phyloP scores from a whole-genome alignment of 805 yeast species.

The Candida dajiaensis region DNA sequence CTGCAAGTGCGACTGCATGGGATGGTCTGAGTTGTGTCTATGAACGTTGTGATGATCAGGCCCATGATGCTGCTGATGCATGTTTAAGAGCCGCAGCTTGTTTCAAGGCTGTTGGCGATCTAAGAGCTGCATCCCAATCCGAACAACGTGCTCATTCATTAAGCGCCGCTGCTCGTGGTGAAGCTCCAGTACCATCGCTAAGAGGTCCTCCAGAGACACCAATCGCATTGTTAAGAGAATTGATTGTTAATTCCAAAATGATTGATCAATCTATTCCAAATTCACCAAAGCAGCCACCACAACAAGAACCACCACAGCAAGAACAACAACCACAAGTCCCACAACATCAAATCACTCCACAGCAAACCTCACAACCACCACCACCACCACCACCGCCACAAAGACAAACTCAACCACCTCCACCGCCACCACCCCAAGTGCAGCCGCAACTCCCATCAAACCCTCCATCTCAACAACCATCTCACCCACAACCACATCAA shows the following conservation, averaged over 20 bases:
- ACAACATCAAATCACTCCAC: constrained; percentile 8
- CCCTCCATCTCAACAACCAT: constrained; percentile 5
- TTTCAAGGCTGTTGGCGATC: constrained; percentile 41
- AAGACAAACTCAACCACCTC: constrained; percentile 6
- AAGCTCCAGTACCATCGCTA: constrained; percentile 38
- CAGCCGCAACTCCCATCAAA: constrained; percentile 5
- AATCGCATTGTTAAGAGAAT: constrained; percentile 24
- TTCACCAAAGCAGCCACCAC: constrained; percentile 7
- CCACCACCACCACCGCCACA: too few species aligned
- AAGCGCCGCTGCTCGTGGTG: constrained; percentile 36
- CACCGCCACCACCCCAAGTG: neutral
- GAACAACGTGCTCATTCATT: constrained; percentile 40
- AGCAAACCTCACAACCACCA: constrained; percentile 10
- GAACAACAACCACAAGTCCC: constrained; percentile 9
- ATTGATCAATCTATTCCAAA: neutral
- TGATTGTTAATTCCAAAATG: constrained; percentile 22
- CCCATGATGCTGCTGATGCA: constrained; percentile 55
- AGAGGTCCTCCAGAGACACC: constrained; percentile 47
- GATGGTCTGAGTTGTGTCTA: constrained; percentile 58
- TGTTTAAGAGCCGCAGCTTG: constrained; percentile 46
- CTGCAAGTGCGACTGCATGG: constrained; percentile 53
- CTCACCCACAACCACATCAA: constrained; percentile 1
- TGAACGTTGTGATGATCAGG: constrained; percentile 57
- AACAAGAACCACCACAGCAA: constrained; percentile 9
- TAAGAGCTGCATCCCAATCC: constrained; percentile 33